Evolutionary conservation across 768 basidiomycete genomes (phyloP).

Genomic region (Rhizopogon vinicolor): DNA sequence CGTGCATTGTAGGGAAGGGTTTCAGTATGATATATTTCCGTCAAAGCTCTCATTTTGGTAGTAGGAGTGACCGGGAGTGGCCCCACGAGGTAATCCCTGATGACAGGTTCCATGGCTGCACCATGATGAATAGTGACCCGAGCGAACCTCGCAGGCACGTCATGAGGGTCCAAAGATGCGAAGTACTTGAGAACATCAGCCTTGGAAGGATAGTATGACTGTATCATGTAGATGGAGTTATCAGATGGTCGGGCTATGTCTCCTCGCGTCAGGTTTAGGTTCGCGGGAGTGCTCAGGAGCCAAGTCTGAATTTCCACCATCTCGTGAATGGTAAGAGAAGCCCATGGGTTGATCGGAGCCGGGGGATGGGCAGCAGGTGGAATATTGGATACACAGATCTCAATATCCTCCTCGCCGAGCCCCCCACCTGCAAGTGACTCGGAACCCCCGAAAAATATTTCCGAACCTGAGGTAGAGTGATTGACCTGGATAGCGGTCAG

Average conservation of each 20-base stretch:
- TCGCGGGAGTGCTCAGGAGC: conserved; percentile 35
- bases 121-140: conserved; percentile 50
- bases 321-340: conserved; percentile 42
- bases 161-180: conserved; percentile 22
- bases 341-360: conserved; percentile 46
- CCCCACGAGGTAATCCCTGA: conserved; percentile 54
- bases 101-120: conserved; percentile 31
- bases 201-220: conserved; percentile 46
- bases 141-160: conserved; percentile 36
- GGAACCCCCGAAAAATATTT: neutral
- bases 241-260: conserved; percentile 33
- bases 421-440: neutral
- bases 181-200: conserved; percentile 42
- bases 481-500: conserved; percentile 9
- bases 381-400: conserved; percentile 30
- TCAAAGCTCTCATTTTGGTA: conserved; percentile 38
- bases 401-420: conserved; percentile 10
- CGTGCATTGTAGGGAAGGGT: conserved; percentile 54
- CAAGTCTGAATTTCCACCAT: conserved; percentile 39
- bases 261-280: conserved; percentile 44
- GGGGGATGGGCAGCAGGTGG: conserved; percentile 34
- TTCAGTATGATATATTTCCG: conserved; percentile 47
- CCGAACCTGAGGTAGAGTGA: conserved; percentile 1
- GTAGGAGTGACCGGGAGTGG: conserved; percentile 43
- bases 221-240: conserved; percentile 48